Percentiles rank a stretch among this genome's conserved stretches.
Conservation (phyloP, 345 rosid species). For the Passiflora organensis region DNA sequence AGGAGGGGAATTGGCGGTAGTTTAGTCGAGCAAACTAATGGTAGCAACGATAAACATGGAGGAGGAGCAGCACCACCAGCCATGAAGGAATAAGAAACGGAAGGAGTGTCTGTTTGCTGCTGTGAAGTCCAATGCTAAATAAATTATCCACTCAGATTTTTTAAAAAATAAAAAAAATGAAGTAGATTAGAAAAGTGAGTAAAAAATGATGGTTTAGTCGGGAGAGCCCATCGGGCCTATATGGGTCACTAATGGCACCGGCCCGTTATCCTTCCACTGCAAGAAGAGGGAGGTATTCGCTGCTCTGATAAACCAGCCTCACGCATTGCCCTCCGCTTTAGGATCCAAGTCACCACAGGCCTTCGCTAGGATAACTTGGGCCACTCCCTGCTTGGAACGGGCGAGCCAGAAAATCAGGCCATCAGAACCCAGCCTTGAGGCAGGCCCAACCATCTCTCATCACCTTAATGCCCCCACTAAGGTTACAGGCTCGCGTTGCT, state of each 20-base stretch:
- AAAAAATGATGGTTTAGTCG: constrained; percentile 1
- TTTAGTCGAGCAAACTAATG: constrained; percentile 13
- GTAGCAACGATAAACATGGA: constrained; percentile 18
- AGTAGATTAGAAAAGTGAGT: too few species aligned
- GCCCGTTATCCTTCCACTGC: constrained; percentile 39
- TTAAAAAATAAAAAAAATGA: neutral
- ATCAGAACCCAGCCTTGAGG: neutral
- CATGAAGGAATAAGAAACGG: constrained; percentile 12
- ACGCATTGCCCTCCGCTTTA: constrained; percentile 35
- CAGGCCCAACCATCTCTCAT: neutral
- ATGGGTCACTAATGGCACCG: neutral
- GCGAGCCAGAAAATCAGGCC: constrained; percentile 8
- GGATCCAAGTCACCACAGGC: neutral
- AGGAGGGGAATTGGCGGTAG: constrained; percentile 10
- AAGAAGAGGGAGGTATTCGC: constrained; percentile 33
- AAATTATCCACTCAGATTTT: too few species aligned
- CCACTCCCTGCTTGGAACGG: constrained; percentile 36
- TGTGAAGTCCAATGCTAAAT: too few species aligned
- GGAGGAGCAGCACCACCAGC: constrained; percentile 32
- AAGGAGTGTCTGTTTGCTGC: too few species aligned
- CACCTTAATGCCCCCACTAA: constrained; percentile 12
- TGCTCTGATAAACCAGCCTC: constrained; percentile 50
- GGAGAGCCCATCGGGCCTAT: neutral
- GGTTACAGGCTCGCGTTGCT: constrained; percentile 29
- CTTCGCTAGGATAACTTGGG: constrained; percentile 5